Evolutionary conservation across 768 basidiomycete species (phyloP).

Genomic region (Lactarius indigo): DNA sequence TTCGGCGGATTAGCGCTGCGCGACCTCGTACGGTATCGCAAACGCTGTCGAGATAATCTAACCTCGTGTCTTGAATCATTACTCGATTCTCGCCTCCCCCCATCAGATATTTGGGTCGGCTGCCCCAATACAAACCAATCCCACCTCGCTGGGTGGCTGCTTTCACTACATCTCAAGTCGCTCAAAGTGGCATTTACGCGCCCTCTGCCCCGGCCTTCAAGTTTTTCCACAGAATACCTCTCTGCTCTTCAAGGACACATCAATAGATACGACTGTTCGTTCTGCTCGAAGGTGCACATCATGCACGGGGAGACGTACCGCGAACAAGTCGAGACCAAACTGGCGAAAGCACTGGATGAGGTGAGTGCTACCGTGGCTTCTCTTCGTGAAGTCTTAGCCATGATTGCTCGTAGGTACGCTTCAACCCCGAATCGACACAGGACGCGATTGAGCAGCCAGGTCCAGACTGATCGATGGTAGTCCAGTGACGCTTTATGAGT

Average conservation of each 20-base stretch:
- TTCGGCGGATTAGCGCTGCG: conserved; percentile 8
- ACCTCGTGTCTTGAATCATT: conserved; percentile 1
- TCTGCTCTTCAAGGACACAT: conserved; percentile 3
- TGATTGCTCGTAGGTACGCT: background rate
- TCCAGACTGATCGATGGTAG: background rate
- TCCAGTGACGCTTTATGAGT: background rate
- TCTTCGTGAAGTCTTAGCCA: background rate
- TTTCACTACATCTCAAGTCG: background rate
- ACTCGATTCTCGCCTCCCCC: conserved; percentile 10
- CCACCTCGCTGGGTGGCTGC: background rate
- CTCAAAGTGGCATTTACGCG: background rate
- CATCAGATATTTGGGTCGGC: conserved; percentile 12
- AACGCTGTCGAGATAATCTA: conserved; percentile 11
- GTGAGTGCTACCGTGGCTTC: background rate
- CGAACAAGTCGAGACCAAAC: background rate
- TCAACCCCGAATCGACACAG: background rate
- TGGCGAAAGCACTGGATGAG: background rate
- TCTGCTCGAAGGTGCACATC: conserved; percentile 12
- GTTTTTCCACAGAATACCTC: background rate
- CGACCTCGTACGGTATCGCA: conserved; percentile 11
- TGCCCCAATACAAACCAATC: background rate
- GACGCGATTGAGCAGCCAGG: background rate
- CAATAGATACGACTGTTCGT: background rate
- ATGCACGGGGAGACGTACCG: conserved; percentile 8
- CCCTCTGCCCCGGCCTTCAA: background rate